Evolutionary conservation across 352 stramenopile species (phyloP), one percentile per base, ranked within the genome.

Genomic region (Globisporangium alternatum): DNA sequence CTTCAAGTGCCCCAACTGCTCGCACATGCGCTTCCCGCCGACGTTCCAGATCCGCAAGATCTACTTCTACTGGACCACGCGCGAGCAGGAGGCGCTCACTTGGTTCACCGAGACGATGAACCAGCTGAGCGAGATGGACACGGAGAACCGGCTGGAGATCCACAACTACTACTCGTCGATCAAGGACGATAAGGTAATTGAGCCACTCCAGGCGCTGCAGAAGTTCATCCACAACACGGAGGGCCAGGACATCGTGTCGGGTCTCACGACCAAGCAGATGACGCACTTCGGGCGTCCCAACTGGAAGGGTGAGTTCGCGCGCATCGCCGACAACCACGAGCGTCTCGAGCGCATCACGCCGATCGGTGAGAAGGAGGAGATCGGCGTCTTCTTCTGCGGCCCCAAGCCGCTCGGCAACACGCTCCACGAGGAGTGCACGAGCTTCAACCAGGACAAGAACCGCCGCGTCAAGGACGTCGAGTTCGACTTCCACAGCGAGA

Each of bases 41-140:
- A 78, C 76, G 70, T 88, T 95, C 71, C 70, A 81, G 55, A 69
- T 93, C 35, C 79, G 74, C 44, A 91, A 92, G 56, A 86, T 92
- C 55, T 91, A 95, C 70, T 95, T 94, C 64, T 93, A 91, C 72
- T 95, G 88, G 86, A 74, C 86, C 70, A 90, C 80, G 4, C 77
- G 83, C 21, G 81, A 94, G 54, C 82, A 92, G 48, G 67, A 91
- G 44, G 70, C 78, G 21, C 78, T 93, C 21, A 80, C 69, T 37
- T 95, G 86, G 88, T 96, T 96, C 47, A 78, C 68, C 0, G 80
- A 90, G 41, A 89, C 86, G 3, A 91, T 96, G 81, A 89, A 96
- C 71, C 73, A 93, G 55, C 69, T 95, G 47, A 83, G 73, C 41
- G 75, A 79, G 56, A 71, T 90, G 69, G 86, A 94, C 66, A 81